Evolutionary conservation across 78 protist species (phyloP), one percentile per base, ranked within the genome.

Genomic region (Thecamonas trahens): DNA sequence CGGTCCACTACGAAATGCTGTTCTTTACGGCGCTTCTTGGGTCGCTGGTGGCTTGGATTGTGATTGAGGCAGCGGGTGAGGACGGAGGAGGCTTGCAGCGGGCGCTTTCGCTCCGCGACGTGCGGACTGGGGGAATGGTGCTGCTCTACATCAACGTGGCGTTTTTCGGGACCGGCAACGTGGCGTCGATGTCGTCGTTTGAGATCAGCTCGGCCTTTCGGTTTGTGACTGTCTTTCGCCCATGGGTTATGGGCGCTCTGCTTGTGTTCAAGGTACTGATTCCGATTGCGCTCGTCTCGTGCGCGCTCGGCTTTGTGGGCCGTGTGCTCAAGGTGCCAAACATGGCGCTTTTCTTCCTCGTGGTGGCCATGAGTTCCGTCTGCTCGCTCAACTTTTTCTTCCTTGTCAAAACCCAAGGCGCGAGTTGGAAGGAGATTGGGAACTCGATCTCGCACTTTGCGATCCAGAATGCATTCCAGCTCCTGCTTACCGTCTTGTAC

Each of bases 141-240:
- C 53, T 77, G 32, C 70, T 74, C 80, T 74, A 84, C 60, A 50
- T 87, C 44, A 40, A 80, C 39, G 57, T 74, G 22, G 84, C 82
- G 57, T 88, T 90, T 54, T 93, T 93, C 73, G 92, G 93, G 14
- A 79, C 84, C 37, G 97, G 97, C 22, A 93, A 93, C 72, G 66
- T 89, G n/a, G 97, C 97, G 35, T 62, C 81, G 13, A 34, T 93
- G 38, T 61, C 82, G 59, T 54, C 80, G 39, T 90, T 90, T 55
- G 85, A 85, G 29, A 70, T 87, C 32, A 22, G 88, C 31, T 72
- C 89, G 18, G 24, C 22, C n/a, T 77, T 63, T 45, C 80, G 91
- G 29, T 67, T 80, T 6, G 39, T 34, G 44, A 68, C 83, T 5
- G 55, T 82, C 31, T 90, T 85, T 54, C 47, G 15, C 29, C 91